These are phyloP conservation scores for Breynia disticha DNA, from an alignment of 441 rosid species.

Conservation along the genomic window DNA sequence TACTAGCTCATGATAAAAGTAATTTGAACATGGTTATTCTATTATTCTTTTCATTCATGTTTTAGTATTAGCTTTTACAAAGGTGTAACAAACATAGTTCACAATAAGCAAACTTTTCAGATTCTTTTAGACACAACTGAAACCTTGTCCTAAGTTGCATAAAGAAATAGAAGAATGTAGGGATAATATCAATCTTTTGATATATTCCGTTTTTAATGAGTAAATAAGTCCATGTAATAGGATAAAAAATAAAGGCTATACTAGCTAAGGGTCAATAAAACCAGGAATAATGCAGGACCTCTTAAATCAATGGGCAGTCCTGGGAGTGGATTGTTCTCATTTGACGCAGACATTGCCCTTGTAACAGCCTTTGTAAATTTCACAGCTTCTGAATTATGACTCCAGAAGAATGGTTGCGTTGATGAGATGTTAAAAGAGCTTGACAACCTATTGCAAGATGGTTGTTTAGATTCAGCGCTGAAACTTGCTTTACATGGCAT, in stretches of 20 bases:
- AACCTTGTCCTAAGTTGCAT: too few species aligned
- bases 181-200: too few species aligned
- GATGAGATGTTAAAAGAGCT: constrained; percentile 31
- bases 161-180: too few species aligned
- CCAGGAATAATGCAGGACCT: constrained; percentile 17
- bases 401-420: constrained; percentile 19
- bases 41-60: too few species aligned
- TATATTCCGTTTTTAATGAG: background rate
- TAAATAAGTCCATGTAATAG: background rate
- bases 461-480: constrained; percentile 17
- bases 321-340: constrained; percentile 28
- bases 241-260: too few species aligned
- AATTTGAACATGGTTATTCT: too few species aligned
- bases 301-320: constrained; percentile 50
- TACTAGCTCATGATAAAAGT: too few species aligned
- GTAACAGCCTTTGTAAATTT: constrained; percentile 19
- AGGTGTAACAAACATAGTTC: too few species aligned
- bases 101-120: too few species aligned
- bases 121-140: too few species aligned
- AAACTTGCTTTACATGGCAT: constrained; percentile 17
- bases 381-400: constrained; percentile 10
- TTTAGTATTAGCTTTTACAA: too few species aligned
- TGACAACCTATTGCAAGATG: constrained; percentile 28
- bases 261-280: too few species aligned
- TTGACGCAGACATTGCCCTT: constrained; percentile 26